These are phyloP conservation scores for Chamaenerion angustifolium DNA, from an alignment of 345 rosid genomes.

Conservation along the genomic window DNA sequence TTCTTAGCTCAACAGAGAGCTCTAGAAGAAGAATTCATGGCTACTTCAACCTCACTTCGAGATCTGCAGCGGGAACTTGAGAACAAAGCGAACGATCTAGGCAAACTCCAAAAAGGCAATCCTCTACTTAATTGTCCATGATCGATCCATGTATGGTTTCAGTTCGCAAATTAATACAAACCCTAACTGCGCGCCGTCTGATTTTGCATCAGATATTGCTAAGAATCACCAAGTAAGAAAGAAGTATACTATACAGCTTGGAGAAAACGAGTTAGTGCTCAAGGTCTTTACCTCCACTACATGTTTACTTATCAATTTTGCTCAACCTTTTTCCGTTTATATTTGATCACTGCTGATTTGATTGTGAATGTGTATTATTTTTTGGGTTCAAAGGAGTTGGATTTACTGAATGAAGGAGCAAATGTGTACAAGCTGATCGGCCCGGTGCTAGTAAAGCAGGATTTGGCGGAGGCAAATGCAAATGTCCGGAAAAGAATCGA, in stretches of 20 bases:
- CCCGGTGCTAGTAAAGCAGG: conserved; percentile 94
- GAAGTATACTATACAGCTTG: conserved; percentile 88
- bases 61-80: conserved; percentile 81
- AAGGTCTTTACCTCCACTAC: conserved; percentile 25
- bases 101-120: conserved; percentile 73
- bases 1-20: background rate
- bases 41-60: conserved; percentile 48
- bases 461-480: conserved; percentile 93
- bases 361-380: background rate
- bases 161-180: background rate
- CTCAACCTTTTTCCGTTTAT: too few relatives aligned
- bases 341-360: too few relatives aligned
- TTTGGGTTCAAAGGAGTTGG: conserved; percentile 55
- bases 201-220: conserved; percentile 40
- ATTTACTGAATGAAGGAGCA: conserved; percentile 73
- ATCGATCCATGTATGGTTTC: background rate
- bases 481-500: conserved; percentile 90
- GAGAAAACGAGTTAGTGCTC: conserved; percentile 93
- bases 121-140: background rate
- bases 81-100: conserved; percentile 65
- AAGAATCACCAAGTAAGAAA: conserved; percentile 87
- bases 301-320: too few relatives aligned
- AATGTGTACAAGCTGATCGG: conserved; percentile 92
- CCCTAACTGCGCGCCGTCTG: background rate
- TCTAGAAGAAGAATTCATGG: conserved; percentile 26